Base-by-base conservation (phyloP, 2,329 filamentous ascomycete genomes). In the Penicillium sp. region DNA sequence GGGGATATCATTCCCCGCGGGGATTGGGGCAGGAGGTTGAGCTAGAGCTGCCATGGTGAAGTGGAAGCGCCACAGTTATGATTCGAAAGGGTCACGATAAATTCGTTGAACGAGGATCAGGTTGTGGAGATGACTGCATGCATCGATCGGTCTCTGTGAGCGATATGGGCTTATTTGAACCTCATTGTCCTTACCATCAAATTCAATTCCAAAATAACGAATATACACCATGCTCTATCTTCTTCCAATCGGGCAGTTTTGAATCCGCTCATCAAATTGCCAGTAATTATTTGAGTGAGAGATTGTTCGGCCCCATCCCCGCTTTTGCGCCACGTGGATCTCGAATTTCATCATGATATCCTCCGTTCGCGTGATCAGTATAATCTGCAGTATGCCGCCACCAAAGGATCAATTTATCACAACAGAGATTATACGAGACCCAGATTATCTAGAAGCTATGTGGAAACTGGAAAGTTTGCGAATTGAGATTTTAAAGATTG, bases 281-380 rank as follows among this genome's bases (percentile, higher is more conserved):
- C 7, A 25, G 52, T 33, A 33, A 33, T 49, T 38, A 10, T 11
- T 37, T 19, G 22, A 46, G 11, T 51, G n/a, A 4, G 40, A 1
- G 30, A 16, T 16, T 11, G 43, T 51, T 37, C 28, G 52, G 38
- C 57, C 49, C 58, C 55, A 10, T 43, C 57, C 49, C 58, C 55
- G 13, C 60, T 54, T 46, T 8, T 42, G 4, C 46, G 28, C 46
- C 46, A 51, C n/a, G 42, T 57, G n/a, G 30, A 46, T 10, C n/a
- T 35, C 11, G 42, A 19, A 65, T 60, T 42, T 67, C 64, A 60
- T 51, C 65, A 68, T 62, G 55, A 62, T 66, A 62, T 65, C 60
- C 60, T 63, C 65, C 65, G 65, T 57, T 68, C 11, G 65, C 65
- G 65, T 68, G 64, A 68, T 65, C 57, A 22, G 7, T 16, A 40